Evolutionary conservation across 352 stramenopile species (phyloP).

Genomic region (Phytophthora pisi): DNA sequence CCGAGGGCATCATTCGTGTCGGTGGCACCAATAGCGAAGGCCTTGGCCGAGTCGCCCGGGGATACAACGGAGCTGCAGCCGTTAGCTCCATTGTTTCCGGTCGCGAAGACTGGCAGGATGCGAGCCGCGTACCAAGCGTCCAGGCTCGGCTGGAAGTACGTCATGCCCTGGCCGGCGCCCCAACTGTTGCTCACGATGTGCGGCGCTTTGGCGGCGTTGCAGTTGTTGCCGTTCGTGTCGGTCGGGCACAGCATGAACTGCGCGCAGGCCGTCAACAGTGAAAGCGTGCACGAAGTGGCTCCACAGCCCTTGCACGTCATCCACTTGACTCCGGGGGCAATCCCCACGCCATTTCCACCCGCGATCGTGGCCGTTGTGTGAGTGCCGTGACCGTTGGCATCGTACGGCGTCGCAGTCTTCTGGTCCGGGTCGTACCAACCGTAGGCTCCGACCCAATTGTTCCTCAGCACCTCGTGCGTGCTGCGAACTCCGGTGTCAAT

Average conservation of each 20-base stretch:
- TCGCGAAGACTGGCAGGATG: slow-evolving; percentile 64
- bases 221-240: slow-evolving; percentile 53
- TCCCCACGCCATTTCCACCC: slow-evolving; percentile 40
- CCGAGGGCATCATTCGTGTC: slow-evolving; percentile 41
- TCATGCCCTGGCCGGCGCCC: slow-evolving; percentile 39
- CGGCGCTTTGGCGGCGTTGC: slow-evolving; percentile 49
- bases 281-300: slow-evolving; percentile 24
- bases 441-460: slow-evolving; percentile 42
- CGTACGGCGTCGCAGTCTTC: slow-evolving; percentile 40
- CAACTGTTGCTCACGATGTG: slow-evolving; percentile 70
- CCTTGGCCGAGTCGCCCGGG: slow-evolving; percentile 43
- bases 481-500: slow-evolving; percentile 48
- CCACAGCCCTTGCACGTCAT: slow-evolving; percentile 59
- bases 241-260: slow-evolving; percentile 72
- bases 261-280: slow-evolving; percentile 42
- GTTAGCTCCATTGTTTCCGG: slow-evolving; percentile 45
- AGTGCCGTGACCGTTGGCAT: slow-evolving; percentile 53
- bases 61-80: slow-evolving; percentile 40
- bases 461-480: slow-evolving; percentile 41
- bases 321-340: slow-evolving; percentile 55
- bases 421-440: slow-evolving; percentile 50
- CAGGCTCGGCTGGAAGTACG: slow-evolving; percentile 41
- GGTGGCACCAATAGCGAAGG: slow-evolving; percentile 47
- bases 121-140: slow-evolving; percentile 52
- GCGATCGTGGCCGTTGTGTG: slow-evolving; percentile 60